phyloP scores from a whole-genome alignment of 192 early-diverging fungal species.

The Glomus cerebriforme region DNA sequence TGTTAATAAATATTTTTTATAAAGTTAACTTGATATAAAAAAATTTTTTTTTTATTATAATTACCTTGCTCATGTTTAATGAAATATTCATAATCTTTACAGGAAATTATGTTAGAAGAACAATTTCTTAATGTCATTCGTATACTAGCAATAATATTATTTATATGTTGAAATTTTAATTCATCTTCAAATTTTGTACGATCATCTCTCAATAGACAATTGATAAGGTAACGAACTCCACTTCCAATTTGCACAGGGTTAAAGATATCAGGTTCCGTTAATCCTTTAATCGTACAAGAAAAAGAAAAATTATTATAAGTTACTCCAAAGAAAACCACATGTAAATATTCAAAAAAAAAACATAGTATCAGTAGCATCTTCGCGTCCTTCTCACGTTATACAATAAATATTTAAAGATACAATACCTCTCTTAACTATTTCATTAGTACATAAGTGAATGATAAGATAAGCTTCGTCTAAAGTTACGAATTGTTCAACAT shows the following conservation, averaged over 20 bases:
- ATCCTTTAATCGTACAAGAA: conserved; percentile 24
- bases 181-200: conserved; percentile 10
- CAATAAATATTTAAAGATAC: neutral
- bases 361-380: too few relatives aligned
- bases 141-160: conserved; percentile 17
- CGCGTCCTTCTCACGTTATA: neutral
- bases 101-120: neutral
- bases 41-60: neutral
- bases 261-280: conserved; percentile 25
- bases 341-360: too few relatives aligned
- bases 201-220: conserved; percentile 21
- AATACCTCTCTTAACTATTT: neutral
- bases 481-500: neutral
- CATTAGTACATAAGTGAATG: neutral
- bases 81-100: conserved; percentile 19
- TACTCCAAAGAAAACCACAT: too few relatives aligned
- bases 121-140: conserved; percentile 20
- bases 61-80: conserved; percentile 23
- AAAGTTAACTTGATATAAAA: too few relatives aligned
- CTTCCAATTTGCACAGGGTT: neutral
- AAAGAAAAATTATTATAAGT: too few relatives aligned
- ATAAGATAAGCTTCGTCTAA: neutral
- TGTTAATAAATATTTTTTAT: neutral
- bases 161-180: conserved; percentile 10
- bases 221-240: conserved; percentile 8